These are phyloP conservation scores for Bryopsis sp. DNA, from an alignment of 139 green algal species.

Conservation along the genomic window DNA sequence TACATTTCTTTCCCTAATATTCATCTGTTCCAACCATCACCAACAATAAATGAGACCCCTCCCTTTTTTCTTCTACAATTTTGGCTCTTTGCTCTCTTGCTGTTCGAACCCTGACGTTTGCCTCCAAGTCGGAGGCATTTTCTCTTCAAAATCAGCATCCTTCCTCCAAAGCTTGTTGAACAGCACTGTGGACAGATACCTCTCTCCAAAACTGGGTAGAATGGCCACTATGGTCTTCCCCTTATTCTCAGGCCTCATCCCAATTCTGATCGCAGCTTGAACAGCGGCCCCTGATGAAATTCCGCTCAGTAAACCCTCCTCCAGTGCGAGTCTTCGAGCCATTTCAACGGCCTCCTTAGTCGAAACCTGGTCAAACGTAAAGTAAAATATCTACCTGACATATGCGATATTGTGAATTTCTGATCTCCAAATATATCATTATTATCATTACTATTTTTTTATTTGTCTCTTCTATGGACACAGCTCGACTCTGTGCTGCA, in stretches of 20 bases:
- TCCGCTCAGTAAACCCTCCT: conserved; percentile 89
- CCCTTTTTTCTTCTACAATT: too few species aligned
- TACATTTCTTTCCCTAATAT: too few species aligned
- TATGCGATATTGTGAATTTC: too few species aligned
- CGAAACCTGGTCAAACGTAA: too few species aligned
- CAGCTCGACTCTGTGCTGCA: too few species aligned
- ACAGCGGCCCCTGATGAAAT: conserved; percentile 83
- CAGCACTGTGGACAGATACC: conserved; percentile 88
- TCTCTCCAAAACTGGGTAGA: conserved; percentile 88
- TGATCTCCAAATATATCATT: too few species aligned
- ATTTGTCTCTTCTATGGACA: too few species aligned
- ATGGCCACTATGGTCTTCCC: conserved; percentile 87
- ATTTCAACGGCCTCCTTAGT: conserved; percentile 78
- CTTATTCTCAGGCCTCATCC: conserved; percentile 72
- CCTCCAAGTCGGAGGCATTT: conserved; percentile 49
- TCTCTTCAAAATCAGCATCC: conserved; percentile 52
- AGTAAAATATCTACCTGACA: too few species aligned
- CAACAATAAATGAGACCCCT: too few species aligned
- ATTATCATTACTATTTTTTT: conserved; percentile 14
- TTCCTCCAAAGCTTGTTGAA: conserved; percentile 66
- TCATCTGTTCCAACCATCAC: too few species aligned
- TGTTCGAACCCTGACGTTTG: conserved; percentile 36
- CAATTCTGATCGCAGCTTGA: conserved; percentile 45
- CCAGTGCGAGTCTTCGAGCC: conserved; percentile 71
- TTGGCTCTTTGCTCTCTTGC: conserved; percentile 31